Conservation (phyloP, 148 eudicot species). For the Rhododendron griersonianum region DNA sequence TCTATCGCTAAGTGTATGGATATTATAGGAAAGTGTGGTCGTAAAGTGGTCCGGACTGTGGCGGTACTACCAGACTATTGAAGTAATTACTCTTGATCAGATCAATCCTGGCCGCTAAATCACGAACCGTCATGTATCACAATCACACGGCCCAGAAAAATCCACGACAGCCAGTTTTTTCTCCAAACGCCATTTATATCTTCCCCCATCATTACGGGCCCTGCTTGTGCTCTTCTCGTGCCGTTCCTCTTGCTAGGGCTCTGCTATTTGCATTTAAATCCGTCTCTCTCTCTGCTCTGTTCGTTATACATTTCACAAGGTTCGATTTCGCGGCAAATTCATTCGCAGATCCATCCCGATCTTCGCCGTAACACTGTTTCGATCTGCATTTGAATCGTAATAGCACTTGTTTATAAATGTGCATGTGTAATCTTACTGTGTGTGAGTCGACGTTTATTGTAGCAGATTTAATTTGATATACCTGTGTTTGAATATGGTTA, state of each 20-base stretch:
- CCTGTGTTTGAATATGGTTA: background rate
- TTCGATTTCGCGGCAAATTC: background rate
- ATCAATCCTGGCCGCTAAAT: constrained; percentile 19
- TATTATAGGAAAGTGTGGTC: fast-evolving
- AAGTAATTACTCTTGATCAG: too few relatives aligned
- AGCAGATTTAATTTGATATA: background rate
- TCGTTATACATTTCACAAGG: background rate
- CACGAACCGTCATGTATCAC: background rate
- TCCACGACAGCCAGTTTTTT: background rate
- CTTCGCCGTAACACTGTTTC: background rate
- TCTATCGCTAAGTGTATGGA: too few relatives aligned
- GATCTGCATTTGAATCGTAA: background rate
- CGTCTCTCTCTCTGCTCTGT: background rate
- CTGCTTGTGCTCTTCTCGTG: background rate
- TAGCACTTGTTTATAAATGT: background rate
- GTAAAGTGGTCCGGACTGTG: too few relatives aligned
- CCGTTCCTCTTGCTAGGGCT: background rate
- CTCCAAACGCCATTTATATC: background rate
- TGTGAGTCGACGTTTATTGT: background rate
- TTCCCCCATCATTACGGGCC: background rate
- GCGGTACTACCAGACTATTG: too few relatives aligned
- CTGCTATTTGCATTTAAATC: background rate
- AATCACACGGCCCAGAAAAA: constrained; percentile 21
- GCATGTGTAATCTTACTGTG: background rate
- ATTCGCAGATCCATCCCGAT: background rate